phyloP scores from a whole-genome alignment of 78 protist genomes.

The Dictyostelium firmibasis region DNA sequence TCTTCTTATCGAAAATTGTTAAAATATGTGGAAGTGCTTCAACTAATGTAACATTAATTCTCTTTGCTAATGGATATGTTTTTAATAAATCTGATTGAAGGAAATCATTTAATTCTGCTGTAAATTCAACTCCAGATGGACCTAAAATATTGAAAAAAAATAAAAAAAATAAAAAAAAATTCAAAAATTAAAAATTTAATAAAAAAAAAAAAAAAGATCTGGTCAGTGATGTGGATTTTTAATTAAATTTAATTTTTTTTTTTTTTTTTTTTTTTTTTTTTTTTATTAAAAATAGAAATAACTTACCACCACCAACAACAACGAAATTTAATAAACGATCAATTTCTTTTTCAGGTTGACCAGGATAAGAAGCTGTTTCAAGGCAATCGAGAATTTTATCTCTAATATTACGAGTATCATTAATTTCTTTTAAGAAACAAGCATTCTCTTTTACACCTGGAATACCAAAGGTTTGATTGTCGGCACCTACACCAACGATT shows the following conservation, averaged over 20 bases:
- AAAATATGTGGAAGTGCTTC: slow-evolving; percentile 73
- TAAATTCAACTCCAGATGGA: slow-evolving; percentile 90
- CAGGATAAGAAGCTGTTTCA: slow-evolving; percentile 86
- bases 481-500: slow-evolving; percentile 90
- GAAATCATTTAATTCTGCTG: slow-evolving; percentile 88
- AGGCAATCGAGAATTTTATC: slow-evolving; percentile 83
- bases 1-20: slow-evolving; percentile 52
- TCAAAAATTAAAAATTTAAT: too few relatives aligned
- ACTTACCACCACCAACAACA: slow-evolving; percentile 87
- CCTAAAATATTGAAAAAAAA: neutral
- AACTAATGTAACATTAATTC: slow-evolving; percentile 43
- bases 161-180: neutral
- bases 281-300: neutral
- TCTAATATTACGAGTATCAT: slow-evolving; percentile 81
- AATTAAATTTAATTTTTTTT: too few relatives aligned
- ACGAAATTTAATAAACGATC: slow-evolving; percentile 82
- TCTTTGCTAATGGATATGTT: slow-evolving; percentile 48
- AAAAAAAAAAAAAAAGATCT: neutral
- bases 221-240: too few relatives aligned
- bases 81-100: slow-evolving; percentile 27
- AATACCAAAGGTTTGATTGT: slow-evolving; percentile 82
- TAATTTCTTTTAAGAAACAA: slow-evolving; percentile 81
- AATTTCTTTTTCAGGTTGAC: slow-evolving; percentile 77
- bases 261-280: neutral
- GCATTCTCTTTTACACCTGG: slow-evolving; percentile 88